These are phyloP conservation scores for maize (Zea mays) DNA, from an alignment of 176 grass and related monocot genomes.

Conservation along the genomic window DNA sequence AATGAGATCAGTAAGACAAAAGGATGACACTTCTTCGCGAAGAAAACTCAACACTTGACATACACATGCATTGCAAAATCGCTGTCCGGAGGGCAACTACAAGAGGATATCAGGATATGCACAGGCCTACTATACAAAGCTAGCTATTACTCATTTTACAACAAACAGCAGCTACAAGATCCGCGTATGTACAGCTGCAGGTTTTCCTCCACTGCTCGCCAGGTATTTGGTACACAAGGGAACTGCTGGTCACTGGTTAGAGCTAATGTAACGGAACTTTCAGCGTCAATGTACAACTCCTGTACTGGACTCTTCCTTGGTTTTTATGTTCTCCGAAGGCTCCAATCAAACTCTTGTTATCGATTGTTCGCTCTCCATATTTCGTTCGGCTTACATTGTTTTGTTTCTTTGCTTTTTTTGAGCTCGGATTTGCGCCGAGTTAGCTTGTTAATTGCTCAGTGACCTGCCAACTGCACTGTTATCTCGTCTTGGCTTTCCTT, in stretches of 20 bases:
- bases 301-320: conserved; percentile 17
- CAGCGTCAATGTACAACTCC: not conserved
- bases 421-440: not conserved
- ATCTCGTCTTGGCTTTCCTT: conserved; percentile 38
- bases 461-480: not conserved
- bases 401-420: not conserved
- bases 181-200: conserved; percentile 25
- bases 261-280: conserved; percentile 9
- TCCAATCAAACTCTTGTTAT: not conserved
- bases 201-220: conserved; percentile 13
- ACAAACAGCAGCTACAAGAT: conserved; percentile 10
- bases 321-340: conserved; percentile 1
- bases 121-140: conserved; percentile 36
- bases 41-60: not conserved
- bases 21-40: not conserved
- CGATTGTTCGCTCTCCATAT: not conserved
- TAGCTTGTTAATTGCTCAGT: conserved; percentile 36
- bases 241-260: conserved; percentile 1
- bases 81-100: conserved; percentile 20
- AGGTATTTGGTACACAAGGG: not conserved
- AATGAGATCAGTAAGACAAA: not conserved
- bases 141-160: conserved; percentile 2
- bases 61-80: conserved; percentile 40
- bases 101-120: conserved; percentile 27
- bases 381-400: not conserved